Evolutionary conservation across 2,329 filamentous ascomycete species (phyloP).

Genomic region (Phoma herbarum): DNA sequence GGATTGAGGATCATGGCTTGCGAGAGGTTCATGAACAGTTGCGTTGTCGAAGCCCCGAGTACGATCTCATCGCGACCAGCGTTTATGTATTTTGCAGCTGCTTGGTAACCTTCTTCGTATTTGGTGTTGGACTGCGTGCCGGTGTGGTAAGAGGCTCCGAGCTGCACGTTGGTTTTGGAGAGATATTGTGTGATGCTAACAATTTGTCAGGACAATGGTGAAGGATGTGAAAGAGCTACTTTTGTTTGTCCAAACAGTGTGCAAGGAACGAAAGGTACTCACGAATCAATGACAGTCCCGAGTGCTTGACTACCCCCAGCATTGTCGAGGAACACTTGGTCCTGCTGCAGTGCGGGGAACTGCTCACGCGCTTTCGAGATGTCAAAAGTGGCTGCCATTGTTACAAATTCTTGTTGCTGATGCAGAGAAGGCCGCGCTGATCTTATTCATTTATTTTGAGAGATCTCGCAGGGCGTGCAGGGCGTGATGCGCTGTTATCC

Average conservation of each 20-base stretch:
- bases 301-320: conserved; percentile 78
- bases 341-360: conserved; percentile 73
- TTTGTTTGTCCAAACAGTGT: not conserved
- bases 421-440: not conserved
- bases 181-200: conserved; percentile 70
- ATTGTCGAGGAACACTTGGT: conserved; percentile 80
- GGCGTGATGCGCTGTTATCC: conserved; percentile 12
- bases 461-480: conserved; percentile 6
- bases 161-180: conserved; percentile 74
- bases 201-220: conserved; percentile 2
- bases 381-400: conserved; percentile 57
- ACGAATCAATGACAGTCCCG: conserved; percentile 72
- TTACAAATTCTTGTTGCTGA: not conserved
- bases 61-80: conserved; percentile 73
- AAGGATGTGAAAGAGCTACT: not conserved
- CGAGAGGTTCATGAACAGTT: conserved; percentile 75
- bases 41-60: conserved; percentile 77
- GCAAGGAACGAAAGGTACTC: conserved; percentile 34
- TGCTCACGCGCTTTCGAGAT: conserved; percentile 64
- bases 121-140: conserved; percentile 67
- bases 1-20: conserved; percentile 43
- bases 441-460: not conserved
- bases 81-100: conserved; percentile 76
- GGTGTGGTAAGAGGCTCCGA: conserved; percentile 74
- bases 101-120: conserved; percentile 68